Evolutionary conservation across 495 filamentous ascomycete species (phyloP).

Genomic region (Aspergillus egyptiacus): DNA sequence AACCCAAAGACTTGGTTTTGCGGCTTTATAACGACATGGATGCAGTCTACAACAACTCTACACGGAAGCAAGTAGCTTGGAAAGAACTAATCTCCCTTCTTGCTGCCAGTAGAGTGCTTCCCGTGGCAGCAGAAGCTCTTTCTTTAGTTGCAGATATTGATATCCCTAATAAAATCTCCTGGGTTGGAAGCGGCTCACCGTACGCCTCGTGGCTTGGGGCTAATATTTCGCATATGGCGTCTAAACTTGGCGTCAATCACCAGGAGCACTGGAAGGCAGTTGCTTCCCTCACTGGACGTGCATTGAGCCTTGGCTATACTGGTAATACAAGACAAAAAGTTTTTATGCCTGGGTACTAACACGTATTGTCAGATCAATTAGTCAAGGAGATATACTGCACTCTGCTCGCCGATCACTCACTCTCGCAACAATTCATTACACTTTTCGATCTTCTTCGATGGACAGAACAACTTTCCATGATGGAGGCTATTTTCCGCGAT

Average conservation of each 20-base stretch:
- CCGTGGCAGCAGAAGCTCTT: slow-evolving; percentile 69
- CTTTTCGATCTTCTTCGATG: slow-evolving; percentile 45
- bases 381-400: slow-evolving; percentile 43
- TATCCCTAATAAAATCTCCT: slow-evolving; percentile 33
- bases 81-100: slow-evolving; percentile 60
- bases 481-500: slow-evolving; percentile 53
- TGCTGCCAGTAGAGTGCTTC: slow-evolving; percentile 65
- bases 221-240: slow-evolving; percentile 53
- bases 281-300: slow-evolving; percentile 57
- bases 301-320: slow-evolving; percentile 65
- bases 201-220: slow-evolving; percentile 73
- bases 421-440: slow-evolving; percentile 26
- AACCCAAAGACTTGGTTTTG: slow-evolving; percentile 46
- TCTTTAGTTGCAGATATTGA: slow-evolving; percentile 38
- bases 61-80: slow-evolving; percentile 51
- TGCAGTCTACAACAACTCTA: slow-evolving; percentile 25
- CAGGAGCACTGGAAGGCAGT: slow-evolving; percentile 47
- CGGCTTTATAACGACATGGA: slow-evolving; percentile 49
- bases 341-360: slow-evolving; percentile 15
- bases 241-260: slow-evolving; percentile 29
- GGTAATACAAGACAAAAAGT: slow-evolving; percentile 43
- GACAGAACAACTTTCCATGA: slow-evolving; percentile 53
- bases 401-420: slow-evolving; percentile 34
- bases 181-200: slow-evolving; percentile 59
- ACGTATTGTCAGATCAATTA: slow-evolving; percentile 46